Evolutionary conservation across 129 eudicot species (phyloP).

Genomic region (Ambrosia artemisiifolia): DNA sequence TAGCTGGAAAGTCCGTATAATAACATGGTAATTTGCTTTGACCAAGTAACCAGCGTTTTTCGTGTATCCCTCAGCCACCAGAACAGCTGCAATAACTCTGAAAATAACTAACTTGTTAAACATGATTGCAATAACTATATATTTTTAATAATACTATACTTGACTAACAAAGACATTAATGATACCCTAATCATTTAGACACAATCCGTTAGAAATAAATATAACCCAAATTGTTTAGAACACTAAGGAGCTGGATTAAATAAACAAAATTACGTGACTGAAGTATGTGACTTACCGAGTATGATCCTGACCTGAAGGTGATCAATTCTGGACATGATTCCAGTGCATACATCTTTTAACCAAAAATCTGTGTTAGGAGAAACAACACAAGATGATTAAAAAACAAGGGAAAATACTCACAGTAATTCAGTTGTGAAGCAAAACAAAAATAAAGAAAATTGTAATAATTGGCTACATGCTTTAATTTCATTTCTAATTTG

Average conservation of each 20-base stretch:
- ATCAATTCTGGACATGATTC: constrained; percentile 37
- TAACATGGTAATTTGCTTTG: constrained; percentile 24
- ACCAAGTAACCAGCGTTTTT: constrained; percentile 22
- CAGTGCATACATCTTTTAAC: constrained; percentile 20
- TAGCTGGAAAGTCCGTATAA: not conserved
- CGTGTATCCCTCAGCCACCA: constrained; percentile 45
- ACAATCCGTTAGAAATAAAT: not conserved
- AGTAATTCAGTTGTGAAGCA: not conserved
- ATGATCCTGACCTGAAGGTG: constrained; percentile 44
- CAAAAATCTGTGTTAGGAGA: constrained; percentile 38
- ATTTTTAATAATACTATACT: not conserved
- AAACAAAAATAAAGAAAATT: not conserved
- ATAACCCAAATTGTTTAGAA: not conserved
- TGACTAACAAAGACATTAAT: not conserved
- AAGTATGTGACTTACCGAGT: constrained; percentile 46
- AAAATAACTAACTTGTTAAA: not conserved
- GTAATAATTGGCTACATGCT: not conserved
- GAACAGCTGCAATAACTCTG: constrained; percentile 58
- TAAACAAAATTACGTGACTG: constrained; percentile 7
- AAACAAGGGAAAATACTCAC: not conserved
- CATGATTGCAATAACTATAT: not conserved
- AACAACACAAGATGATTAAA: not conserved
- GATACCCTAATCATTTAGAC: not conserved
- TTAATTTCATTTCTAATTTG: not conserved
- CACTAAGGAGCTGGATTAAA: not conserved